A percentile compares a stretch with the other conserved stretches of the same genome.
Evolutionary conservation across 176 grass and related monocot species (phyloP).

Genomic region (Rhipidocladum racemiflorum): DNA sequence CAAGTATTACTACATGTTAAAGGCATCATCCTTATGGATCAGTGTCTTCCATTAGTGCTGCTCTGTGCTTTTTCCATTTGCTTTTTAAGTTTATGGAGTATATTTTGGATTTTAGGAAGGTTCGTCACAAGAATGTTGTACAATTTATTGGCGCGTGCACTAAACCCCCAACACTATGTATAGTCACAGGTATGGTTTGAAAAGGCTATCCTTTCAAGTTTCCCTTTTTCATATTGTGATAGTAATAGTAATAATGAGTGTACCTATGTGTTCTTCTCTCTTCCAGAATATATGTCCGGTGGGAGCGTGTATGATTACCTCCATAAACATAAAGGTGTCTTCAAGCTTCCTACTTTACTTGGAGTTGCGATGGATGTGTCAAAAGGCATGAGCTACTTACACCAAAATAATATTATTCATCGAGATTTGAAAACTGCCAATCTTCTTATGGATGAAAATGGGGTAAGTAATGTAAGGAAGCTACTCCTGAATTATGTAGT

Average conservation of each 20-base stretch:
- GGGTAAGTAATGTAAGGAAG: conserved; percentile 50
- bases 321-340: conserved; percentile 88
- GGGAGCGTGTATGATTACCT: conserved; percentile 97
- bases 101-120: conserved; percentile 66
- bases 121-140: conserved; percentile 96
- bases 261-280: conserved; percentile 18
- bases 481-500: not conserved
- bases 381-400: conserved; percentile 99
- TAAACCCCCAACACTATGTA: conserved; percentile 78
- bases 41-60: conserved; percentile 1
- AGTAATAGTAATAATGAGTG: not conserved
- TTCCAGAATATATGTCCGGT: conserved; percentile 86
- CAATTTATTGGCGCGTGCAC: conserved; percentile 98
- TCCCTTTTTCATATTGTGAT: not conserved
- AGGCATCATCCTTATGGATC: not conserved
- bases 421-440: conserved; percentile 97
- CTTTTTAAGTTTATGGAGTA: conserved; percentile 20
- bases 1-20: not conserved
- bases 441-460: conserved; percentile 99
- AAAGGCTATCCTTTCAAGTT: not conserved
- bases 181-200: conserved; percentile 80
- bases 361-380: conserved; percentile 96
- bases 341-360: conserved; percentile 83
- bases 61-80: not conserved
- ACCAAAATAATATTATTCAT: conserved; percentile 99